Conservation (phyloP, 352 stramenopile genomes). For the Globisporangium iwayamae region DNA sequence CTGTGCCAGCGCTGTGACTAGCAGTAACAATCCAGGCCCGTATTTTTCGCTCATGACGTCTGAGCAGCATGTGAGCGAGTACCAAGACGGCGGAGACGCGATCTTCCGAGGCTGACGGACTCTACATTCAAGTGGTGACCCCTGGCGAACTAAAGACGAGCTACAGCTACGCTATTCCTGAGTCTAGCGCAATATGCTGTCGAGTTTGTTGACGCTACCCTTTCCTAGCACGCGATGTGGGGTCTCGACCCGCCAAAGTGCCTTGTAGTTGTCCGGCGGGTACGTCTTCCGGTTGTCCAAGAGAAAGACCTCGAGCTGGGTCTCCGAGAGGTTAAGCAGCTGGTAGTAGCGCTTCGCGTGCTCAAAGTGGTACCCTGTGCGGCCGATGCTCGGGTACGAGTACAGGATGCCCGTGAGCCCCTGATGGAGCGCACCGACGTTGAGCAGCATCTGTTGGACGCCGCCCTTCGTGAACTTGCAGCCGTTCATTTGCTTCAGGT, state of each 20-base stretch:
- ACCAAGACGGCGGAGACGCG: conserved; percentile 30
- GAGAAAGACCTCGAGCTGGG: conserved; percentile 75
- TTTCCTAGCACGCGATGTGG: conserved; percentile 70
- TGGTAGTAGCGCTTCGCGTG: conserved; percentile 79
- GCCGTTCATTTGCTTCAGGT: conserved; percentile 61
- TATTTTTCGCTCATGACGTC: conserved; percentile 50
- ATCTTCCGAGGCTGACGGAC: conserved; percentile 42
- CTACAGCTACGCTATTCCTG: not conserved
- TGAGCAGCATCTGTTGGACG: conserved; percentile 78
- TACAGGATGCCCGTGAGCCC: conserved; percentile 67
- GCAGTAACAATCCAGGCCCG: conserved; percentile 20
- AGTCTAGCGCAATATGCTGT: conserved; percentile 66
- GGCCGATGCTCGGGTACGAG: conserved; percentile 53
- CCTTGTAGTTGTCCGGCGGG: conserved; percentile 53
- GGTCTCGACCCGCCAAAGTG: conserved; percentile 72
- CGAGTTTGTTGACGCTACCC: conserved; percentile 79
- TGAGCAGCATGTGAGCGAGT: conserved; percentile 45
- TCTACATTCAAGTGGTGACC: not conserved
- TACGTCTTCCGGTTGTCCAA: conserved; percentile 71
- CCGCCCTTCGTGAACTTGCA: conserved; percentile 63
- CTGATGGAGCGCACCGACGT: conserved; percentile 73
- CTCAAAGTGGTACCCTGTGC: conserved; percentile 62
- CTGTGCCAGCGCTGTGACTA: conserved; percentile 26
- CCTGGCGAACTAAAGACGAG: not conserved
- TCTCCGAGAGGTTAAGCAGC: conserved; percentile 64